Base-by-base conservation (phyloP, 2,329 filamentous ascomycete species). In the Pseudogymnoascus sp. region DNA sequence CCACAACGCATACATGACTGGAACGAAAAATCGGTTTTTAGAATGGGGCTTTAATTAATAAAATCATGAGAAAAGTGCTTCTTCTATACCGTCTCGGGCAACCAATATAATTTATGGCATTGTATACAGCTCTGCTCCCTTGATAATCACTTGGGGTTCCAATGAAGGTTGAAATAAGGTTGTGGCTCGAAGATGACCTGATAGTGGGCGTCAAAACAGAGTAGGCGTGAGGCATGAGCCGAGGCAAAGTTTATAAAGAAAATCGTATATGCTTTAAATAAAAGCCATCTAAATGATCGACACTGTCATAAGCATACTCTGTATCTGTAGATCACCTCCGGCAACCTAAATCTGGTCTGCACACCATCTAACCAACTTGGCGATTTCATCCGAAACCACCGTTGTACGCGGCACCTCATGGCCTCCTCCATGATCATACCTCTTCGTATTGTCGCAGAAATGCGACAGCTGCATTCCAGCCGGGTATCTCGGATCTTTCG, bases 371-470 rank as follows among this genome's bases (percentile, higher is more conserved):
- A 68, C 61, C 23, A 68, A 38, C 7, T 29, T 68, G 7, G 72
- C 73, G 61, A 78, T 72, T 7, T 65, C 64, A 17, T 67, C 64
- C 38, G 69, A 74, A 17, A 77, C 75, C 15, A 13, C 63, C 9
- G 64, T 65, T 5, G 60, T 71, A 33, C 77, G 68, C 7, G 77
- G 77, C 65, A 79, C 76, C 64, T 78, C 77, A 73, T 79, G 77
- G 0, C 77, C 77, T 6, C 77, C 77, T 0, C 69, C 70, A 69
- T 78, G 77, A 64, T 78, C 70, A 67, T 72, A 78, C 23, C 72
- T 69, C n/a, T 64, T 70, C 3, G 62, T 62, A 10, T 68, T 64
- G 33, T 73, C 70, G 62, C 75, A 77, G 21, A 77, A 66, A 6
- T 70, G 71, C 29, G 72, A 71, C 17, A 79, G 62, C 63, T 77